Evolutionary conservation across 2,329 filamentous ascomycete species (phyloP).

Genomic region (Fusarium compactum): DNA sequence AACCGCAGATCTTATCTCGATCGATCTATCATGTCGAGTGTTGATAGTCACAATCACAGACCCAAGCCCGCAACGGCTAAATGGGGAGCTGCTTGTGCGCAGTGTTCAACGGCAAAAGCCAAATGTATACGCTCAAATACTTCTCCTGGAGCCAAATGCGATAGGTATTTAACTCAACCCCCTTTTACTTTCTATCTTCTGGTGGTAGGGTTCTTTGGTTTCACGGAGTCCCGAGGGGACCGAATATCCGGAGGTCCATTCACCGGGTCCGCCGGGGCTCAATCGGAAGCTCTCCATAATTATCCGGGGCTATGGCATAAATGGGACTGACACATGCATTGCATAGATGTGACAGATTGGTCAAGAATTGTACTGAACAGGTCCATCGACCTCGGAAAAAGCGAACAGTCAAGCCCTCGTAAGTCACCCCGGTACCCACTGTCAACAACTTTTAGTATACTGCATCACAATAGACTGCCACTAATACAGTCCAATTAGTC

Average conservation of each 20-base stretch:
- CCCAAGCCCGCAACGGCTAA: slow-evolving; percentile 54
- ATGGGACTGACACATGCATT: slow-evolving; percentile 22
- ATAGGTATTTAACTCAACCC: slow-evolving; percentile 50
- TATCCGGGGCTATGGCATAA: slow-evolving; percentile 12
- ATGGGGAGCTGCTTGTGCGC: slow-evolving; percentile 64
- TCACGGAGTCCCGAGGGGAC: slow-evolving; percentile 5
- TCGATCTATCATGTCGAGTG: slow-evolving; percentile 23
- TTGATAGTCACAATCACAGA: slow-evolving; percentile 24
- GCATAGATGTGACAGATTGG: slow-evolving; percentile 60
- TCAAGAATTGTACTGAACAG: slow-evolving; percentile 61
- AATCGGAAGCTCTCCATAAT: slow-evolving; percentile 29
- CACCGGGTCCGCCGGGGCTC: slow-evolving; percentile 19
- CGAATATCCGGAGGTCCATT: slow-evolving; percentile 20
- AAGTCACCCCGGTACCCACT: slow-evolving; percentile 45
- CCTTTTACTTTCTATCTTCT: neutral
- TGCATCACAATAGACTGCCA: neutral
- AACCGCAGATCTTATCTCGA: slow-evolving; percentile 6
- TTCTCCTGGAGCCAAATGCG: slow-evolving; percentile 57
- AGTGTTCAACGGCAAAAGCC: slow-evolving; percentile 63
- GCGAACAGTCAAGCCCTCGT: slow-evolving; percentile 64
- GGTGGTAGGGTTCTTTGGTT: neutral
- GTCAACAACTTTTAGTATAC: neutral
- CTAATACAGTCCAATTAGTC: slow-evolving; percentile 49
- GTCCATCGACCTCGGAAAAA: slow-evolving; percentile 65
- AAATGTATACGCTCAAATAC: slow-evolving; percentile 61